Percentiles rank a stretch among this genome's conserved stretches.
Evolutionary conservation across 2,329 filamentous ascomycete species (phyloP).

Genomic region (Fusarium praegraminearum): DNA sequence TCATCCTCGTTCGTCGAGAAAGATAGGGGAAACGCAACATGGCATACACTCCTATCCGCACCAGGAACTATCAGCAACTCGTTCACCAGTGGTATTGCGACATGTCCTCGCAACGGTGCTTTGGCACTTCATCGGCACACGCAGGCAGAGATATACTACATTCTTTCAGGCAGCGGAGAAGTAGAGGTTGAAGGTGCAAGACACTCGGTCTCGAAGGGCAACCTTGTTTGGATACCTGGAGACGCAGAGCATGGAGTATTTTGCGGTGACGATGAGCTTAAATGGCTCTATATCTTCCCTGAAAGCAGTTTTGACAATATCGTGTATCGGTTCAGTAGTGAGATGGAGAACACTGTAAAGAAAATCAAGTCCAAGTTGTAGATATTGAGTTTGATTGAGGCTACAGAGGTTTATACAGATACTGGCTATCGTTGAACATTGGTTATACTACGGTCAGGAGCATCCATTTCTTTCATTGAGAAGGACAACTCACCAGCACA

Average conservation of each 20-base stretch:
- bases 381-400: neutral
- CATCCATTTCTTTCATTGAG: too few relatives aligned
- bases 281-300: constrained; percentile 44
- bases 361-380: constrained; percentile 15
- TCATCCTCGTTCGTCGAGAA: constrained; percentile 26
- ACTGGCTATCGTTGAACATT: too few relatives aligned
- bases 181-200: constrained; percentile 39
- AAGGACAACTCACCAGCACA: too few relatives aligned
- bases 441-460: too few relatives aligned
- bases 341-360: constrained; percentile 3
- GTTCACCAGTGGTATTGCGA: constrained; percentile 38
- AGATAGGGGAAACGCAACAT: constrained; percentile 34
- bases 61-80: constrained; percentile 28
- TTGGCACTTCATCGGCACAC: constrained; percentile 45
- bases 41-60: constrained; percentile 41
- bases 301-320: constrained; percentile 43
- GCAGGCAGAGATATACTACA: constrained; percentile 47
- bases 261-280: constrained; percentile 29
- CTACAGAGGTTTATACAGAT: too few relatives aligned
- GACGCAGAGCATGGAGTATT: constrained; percentile 46
- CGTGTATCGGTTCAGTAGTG: constrained; percentile 41
- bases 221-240: constrained; percentile 42
- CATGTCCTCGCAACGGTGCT: constrained; percentile 38
- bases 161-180: constrained; percentile 39
- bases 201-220: constrained; percentile 29